A percentile compares a stretch with the other conserved stretches of the same genome.
These are phyloP conservation scores for Xylariales sp. DNA, from an alignment of 2,329 filamentous ascomycete species.

Conservation along the genomic window DNA sequence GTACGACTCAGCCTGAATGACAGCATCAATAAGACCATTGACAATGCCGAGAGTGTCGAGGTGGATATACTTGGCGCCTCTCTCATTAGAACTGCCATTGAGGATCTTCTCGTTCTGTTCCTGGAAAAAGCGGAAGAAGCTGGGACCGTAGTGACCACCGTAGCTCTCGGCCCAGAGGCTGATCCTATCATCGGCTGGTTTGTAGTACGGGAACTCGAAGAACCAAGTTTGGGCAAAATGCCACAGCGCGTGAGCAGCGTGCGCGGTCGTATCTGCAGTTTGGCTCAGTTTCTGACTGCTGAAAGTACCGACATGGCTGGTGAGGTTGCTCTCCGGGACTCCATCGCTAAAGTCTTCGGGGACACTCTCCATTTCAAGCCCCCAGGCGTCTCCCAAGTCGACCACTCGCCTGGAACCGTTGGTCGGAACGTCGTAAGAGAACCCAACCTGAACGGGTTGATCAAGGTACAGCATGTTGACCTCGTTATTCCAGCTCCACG, in stretches of 20 bases:
- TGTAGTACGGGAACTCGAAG: conserved; percentile 48
- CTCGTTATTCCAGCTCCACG: conserved; percentile 54
- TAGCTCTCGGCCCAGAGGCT: conserved; percentile 28
- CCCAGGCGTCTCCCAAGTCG: conserved; percentile 20
- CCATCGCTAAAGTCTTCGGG: conserved; percentile 30
- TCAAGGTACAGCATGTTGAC: conserved; percentile 50
- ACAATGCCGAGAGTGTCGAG: conserved; percentile 45
- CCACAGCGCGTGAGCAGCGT: conserved; percentile 52
- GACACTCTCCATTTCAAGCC: conserved; percentile 4
- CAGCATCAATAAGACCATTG: conserved; percentile 51
- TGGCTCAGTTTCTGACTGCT: conserved; percentile 39
- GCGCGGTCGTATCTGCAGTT: conserved; percentile 43
- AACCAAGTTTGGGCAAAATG: conserved; percentile 58
- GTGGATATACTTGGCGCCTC: conserved; percentile 22
- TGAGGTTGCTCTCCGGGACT: conserved; percentile 31
- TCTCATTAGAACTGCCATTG: conserved; percentile 22
- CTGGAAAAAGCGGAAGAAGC: conserved; percentile 23
- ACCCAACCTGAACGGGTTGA: conserved; percentile 57
- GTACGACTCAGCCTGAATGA: conserved; percentile 36
- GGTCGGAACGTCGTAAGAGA: conserved; percentile 55
- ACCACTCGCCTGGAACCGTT: conserved; percentile 47
- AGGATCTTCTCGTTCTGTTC: conserved; percentile 25
- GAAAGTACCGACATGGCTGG: conserved; percentile 48
- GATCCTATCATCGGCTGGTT: conserved; percentile 55
- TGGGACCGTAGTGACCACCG: conserved; percentile 27